phyloP scores from a whole-genome alignment of 192 early-diverging fungal species.

The Podila epicladia region DNA sequence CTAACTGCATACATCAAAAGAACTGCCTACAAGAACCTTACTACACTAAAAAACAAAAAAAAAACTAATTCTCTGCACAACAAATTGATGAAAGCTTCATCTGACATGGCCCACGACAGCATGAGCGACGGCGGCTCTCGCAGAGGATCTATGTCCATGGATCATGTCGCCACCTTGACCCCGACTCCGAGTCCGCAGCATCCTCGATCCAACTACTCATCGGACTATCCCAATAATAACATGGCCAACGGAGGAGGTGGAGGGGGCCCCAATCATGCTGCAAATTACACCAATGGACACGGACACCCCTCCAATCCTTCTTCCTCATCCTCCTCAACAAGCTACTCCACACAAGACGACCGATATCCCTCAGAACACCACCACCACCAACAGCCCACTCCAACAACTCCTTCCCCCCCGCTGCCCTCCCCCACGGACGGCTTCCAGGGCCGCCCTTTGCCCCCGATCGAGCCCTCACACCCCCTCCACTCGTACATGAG shows the following conservation, averaged over 20 bases:
- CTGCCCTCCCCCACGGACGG: constrained; percentile 36
- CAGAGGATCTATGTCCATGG: constrained; percentile 27
- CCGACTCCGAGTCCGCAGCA: constrained; percentile 35
- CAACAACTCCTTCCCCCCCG: constrained; percentile 39
- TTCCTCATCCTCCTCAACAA: not conserved
- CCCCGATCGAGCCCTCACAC: constrained; percentile 43
- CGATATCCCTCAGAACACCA: constrained; percentile 2
- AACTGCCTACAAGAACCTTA: not conserved
- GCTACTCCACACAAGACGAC: not conserved
- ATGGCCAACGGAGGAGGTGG: no score
- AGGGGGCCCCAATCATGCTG: not conserved
- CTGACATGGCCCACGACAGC: constrained; percentile 14
- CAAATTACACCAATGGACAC: not conserved
- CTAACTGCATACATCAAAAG: not conserved
- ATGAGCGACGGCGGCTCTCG: not conserved
- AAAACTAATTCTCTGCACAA: not conserved
- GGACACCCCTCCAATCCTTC: not conserved
- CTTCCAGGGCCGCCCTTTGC: constrained; percentile 36
- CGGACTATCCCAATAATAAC: not conserved
- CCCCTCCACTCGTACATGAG: constrained; percentile 36
- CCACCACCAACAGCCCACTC: constrained; percentile 15
- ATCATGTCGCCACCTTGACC: constrained; percentile 23
- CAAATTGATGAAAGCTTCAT: constrained; percentile 8
- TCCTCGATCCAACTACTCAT: constrained; percentile 1
- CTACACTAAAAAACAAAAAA: not conserved